Evolutionary conservation across 1,284 basidiomycete genomes (phyloP).

Genomic region (Schizopora paradoxa): DNA sequence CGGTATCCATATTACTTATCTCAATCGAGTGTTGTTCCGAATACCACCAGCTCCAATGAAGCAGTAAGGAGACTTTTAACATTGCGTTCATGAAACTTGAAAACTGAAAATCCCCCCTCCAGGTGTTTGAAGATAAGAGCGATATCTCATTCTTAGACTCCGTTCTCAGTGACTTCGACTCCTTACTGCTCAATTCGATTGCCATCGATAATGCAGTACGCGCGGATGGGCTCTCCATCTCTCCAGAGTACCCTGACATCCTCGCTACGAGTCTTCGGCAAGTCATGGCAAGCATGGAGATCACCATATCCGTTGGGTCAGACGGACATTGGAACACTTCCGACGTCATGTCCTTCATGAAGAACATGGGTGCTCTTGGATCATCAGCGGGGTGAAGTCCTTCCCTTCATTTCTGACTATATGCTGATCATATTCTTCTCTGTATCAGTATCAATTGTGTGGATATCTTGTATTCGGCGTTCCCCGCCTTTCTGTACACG

Average conservation of each 20-base stretch:
- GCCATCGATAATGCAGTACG: too few relatives aligned
- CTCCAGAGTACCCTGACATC: constrained; percentile 33
- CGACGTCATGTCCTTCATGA: constrained; percentile 18
- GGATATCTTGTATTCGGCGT: not conserved
- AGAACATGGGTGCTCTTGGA: not conserved
- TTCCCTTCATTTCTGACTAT: not conserved
- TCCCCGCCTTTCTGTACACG: constrained; percentile 1
- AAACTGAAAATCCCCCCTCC: too few relatives aligned
- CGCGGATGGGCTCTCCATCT: too few relatives aligned
- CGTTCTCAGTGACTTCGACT: too few relatives aligned
- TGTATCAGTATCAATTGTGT: constrained; percentile 1
- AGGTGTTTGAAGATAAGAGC: too few relatives aligned
- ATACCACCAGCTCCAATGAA: constrained; percentile 11
- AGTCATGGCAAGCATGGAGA: constrained; percentile 35
- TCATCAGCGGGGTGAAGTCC: not conserved
- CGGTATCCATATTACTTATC: constrained; percentile 30
- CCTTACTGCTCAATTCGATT: too few relatives aligned
- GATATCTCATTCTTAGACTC: too few relatives aligned
- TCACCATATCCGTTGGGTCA: constrained; percentile 27
- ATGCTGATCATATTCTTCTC: not conserved
- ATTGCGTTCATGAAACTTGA: too few relatives aligned
- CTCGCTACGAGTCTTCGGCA: constrained; percentile 35
- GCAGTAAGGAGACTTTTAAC: too few relatives aligned
- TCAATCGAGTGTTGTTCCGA: constrained; percentile 16
- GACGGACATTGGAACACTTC: constrained; percentile 25